phyloP scores from a whole-genome alignment of 176 grass and related monocot genomes.

The Guadua angustifolia region DNA sequence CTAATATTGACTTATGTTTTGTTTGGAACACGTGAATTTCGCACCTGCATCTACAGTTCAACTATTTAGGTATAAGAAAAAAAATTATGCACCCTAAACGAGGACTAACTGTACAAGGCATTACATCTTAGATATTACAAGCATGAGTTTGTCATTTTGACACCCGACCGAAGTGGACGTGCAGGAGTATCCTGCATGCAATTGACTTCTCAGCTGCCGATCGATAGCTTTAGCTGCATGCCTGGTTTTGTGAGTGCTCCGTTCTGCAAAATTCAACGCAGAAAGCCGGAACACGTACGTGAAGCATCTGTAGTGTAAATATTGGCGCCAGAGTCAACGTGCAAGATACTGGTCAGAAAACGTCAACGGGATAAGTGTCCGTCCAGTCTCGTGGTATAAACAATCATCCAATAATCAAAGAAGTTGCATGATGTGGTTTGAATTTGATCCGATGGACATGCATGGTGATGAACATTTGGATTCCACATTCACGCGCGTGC shows the following conservation, averaged over 20 bases:
- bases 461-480: constrained; percentile 20
- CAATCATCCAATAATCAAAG: constrained; percentile 14
- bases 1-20: background rate
- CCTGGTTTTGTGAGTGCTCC: constrained; percentile 15
- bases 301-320: background rate
- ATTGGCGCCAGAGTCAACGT: constrained; percentile 2
- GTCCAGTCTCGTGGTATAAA: background rate
- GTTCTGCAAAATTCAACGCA: constrained; percentile 26
- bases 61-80: background rate
- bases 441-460: background rate
- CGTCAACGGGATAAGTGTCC: constrained; percentile 40
- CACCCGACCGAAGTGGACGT: background rate
- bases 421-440: background rate
- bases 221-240: constrained; percentile 22
- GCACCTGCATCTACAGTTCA: too few relatives aligned
- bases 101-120: background rate
- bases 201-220: constrained; percentile 22
- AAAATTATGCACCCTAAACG: background rate
- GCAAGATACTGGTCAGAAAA: constrained; percentile 38
- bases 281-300: constrained; percentile 13
- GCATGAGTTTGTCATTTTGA: background rate
- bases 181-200: constrained; percentile 3
- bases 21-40: background rate
- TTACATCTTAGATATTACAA: background rate
- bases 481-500: background rate